Evolutionary conservation across 2,329 filamentous ascomycete genomes (phyloP).

Genomic region (Pseudogymnoascus sp.): DNA sequence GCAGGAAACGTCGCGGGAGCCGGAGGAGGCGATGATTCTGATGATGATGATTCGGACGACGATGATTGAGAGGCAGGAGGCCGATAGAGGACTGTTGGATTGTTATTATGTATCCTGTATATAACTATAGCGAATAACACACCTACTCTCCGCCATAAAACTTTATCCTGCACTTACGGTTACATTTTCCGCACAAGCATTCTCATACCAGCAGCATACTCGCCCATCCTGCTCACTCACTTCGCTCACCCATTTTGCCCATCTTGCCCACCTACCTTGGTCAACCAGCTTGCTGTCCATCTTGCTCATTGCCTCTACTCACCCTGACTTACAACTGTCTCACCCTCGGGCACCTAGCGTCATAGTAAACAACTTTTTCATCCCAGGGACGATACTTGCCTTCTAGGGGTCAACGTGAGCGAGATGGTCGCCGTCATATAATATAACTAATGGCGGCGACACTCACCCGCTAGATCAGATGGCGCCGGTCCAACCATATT

Average conservation of each 20-base stretch:
- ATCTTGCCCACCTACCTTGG: neutral
- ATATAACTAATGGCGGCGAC: neutral
- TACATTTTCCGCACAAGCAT: neutral
- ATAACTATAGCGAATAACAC: neutral
- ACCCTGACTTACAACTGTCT: constrained; percentile 1
- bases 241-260: neutral
- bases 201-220: neutral
- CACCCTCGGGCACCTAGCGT: neutral
- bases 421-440: constrained; percentile 38
- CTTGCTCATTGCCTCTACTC: neutral
- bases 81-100: neutral
- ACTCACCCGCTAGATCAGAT: constrained; percentile 1
- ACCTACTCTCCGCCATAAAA: neutral
- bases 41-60: neutral
- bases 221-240: neutral
- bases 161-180: neutral
- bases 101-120: neutral
- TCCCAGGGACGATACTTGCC: neutral
- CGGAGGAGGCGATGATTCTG: neutral
- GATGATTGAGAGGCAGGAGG: neutral
- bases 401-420: constrained; percentile 33
- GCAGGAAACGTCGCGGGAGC: neutral
- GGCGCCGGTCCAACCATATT: neutral
- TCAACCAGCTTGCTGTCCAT: neutral
- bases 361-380: neutral